Percentiles rank a stretch among this genome's conserved stretches.
Conservation (phyloP, 352 stramenopile species). For the Phytopythium helicoides region DNA sequence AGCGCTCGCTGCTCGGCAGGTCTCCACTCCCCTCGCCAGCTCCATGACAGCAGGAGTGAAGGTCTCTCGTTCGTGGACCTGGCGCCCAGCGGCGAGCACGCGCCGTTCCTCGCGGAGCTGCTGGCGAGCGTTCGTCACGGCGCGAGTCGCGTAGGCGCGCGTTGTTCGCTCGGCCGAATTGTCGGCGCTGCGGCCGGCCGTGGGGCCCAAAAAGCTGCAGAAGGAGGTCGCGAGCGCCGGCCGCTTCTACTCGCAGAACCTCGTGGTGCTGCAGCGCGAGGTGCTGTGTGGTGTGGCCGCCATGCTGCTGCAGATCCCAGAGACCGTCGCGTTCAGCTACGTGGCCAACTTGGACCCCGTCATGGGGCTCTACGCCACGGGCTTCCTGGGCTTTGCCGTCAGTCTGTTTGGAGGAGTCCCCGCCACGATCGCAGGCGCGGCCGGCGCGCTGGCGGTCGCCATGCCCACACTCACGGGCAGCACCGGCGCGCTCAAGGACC, state of each 20-base stretch:
- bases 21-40: not conserved
- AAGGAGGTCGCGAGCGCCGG: constrained; percentile 22
- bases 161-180: not conserved
- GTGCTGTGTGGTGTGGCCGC: constrained; percentile 88
- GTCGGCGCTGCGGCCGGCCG: not conserved
- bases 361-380: constrained; percentile 91
- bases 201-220: constrained; percentile 18
- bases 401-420: constrained; percentile 86
- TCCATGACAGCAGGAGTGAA: not conserved
- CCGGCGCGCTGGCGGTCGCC: constrained; percentile 90
- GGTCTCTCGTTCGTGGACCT: constrained; percentile 4
- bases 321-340: constrained; percentile 93
- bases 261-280: constrained; percentile 59
- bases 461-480: constrained; percentile 80
- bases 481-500: constrained; percentile 39
- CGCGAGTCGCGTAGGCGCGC: not conserved
- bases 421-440: constrained; percentile 86
- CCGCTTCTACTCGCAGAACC: constrained; percentile 55
- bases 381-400: constrained; percentile 87
- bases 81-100: not conserved
- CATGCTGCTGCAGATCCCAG: constrained; percentile 91
- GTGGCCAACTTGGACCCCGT: constrained; percentile 86
- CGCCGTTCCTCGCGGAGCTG: not conserved
- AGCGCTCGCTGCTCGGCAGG: constrained; percentile 5
- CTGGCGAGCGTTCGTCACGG: constrained; percentile 3